A percentile compares a stretch with the other conserved stretches of the same genome.
Conservation (phyloP, 371 early-diverging fungal genomes). For the Choanephora cucurbitarum region DNA sequence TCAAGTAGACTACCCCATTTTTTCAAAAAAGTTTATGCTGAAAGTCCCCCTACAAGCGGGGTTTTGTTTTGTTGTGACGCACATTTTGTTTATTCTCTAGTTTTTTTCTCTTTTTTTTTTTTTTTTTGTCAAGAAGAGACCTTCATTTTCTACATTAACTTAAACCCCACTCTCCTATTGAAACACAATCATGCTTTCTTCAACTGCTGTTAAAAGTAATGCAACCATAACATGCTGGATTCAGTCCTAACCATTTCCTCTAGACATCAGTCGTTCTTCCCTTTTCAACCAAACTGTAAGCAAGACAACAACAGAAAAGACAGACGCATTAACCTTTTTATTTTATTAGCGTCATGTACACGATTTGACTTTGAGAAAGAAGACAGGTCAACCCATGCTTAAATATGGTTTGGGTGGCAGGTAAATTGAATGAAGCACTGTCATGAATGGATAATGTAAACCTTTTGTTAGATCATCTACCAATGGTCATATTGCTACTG, state of each 20-base stretch:
- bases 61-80: too few relatives aligned
- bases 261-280: too few relatives aligned
- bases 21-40: too few relatives aligned
- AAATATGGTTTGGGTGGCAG: constrained; percentile 73
- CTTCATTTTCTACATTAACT: background rate
- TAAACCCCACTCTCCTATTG: constrained; percentile 7
- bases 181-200: constrained; percentile 19
- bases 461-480: constrained; percentile 64
- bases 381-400: constrained; percentile 70
- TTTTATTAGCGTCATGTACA: constrained; percentile 72
- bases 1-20: background rate
- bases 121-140: background rate
- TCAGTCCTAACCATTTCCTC: too few relatives aligned
- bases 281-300: background rate
- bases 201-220: constrained; percentile 34
- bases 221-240: too few relatives aligned
- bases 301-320: background rate
- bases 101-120: background rate
- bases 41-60: too few relatives aligned
- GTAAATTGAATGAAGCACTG: constrained; percentile 33
- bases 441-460: background rate
- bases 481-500: constrained; percentile 90
- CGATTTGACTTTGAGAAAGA: constrained; percentile 68
- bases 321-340: too few relatives aligned
- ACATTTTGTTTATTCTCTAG: background rate